These are phyloP conservation scores for Chytriomyces sp. DNA, from an alignment of 192 early-diverging fungal genomes.

Conservation along the genomic window DNA sequence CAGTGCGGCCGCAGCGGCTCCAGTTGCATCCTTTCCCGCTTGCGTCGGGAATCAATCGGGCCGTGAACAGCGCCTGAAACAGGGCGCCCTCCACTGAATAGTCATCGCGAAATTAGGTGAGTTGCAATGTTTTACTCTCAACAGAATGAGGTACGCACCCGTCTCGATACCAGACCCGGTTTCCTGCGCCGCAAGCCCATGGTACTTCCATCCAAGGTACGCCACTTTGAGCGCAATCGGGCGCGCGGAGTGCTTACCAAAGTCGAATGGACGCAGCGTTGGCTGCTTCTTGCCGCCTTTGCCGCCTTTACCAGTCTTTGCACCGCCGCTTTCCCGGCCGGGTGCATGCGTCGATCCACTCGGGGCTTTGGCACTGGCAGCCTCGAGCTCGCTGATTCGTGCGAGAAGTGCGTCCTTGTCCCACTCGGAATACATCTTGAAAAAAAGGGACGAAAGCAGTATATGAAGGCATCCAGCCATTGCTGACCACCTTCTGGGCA, in stretches of 20 bases:
- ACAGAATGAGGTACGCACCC: not conserved
- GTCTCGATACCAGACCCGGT: slow-evolving; percentile 40
- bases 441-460: no score
- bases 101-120: not conserved
- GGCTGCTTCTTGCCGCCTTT: slow-evolving; percentile 38
- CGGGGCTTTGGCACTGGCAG: not conserved
- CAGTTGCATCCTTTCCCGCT: slow-evolving; percentile 66
- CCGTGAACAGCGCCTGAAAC: slow-evolving; percentile 76
- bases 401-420: slow-evolving; percentile 59
- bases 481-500: no score
- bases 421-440: slow-evolving; percentile 60
- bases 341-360: not conserved
- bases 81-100: slow-evolving; percentile 74
- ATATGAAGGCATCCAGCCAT: no score
- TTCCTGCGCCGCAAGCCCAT: slow-evolving; percentile 80
- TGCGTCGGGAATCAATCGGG: slow-evolving; percentile 71
- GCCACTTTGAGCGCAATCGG: slow-evolving; percentile 85
- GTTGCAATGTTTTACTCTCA: not conserved
- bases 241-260: slow-evolving; percentile 72
- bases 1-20: slow-evolving; percentile 75
- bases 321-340: not conserved
- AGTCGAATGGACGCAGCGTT: slow-evolving; percentile 64
- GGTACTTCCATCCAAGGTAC: slow-evolving; percentile 90
- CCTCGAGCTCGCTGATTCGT: slow-evolving; percentile 49
- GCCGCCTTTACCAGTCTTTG: not conserved